A percentile compares a stretch with the other conserved stretches of the same genome.
Conservation (phyloP, 768 basidiomycete genomes). For the Trametes villosa region DNA sequence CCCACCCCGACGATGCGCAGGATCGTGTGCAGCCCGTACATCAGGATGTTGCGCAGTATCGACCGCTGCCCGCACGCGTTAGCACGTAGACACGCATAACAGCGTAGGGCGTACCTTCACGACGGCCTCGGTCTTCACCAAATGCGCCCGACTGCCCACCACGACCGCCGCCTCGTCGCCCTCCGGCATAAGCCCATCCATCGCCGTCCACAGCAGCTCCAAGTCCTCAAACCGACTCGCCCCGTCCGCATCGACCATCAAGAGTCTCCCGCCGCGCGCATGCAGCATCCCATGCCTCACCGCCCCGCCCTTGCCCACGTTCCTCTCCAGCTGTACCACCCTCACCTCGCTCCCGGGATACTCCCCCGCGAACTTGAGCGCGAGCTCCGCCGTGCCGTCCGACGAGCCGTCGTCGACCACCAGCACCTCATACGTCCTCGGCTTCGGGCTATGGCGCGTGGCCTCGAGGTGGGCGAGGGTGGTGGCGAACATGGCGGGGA, state of each 20-base stretch:
- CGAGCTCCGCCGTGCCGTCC: slow-evolving; percentile 71
- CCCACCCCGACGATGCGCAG: slow-evolving; percentile 88
- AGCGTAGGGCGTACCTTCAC: slow-evolving; percentile 69
- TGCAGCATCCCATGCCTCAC: slow-evolving; percentile 91
- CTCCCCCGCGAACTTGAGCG: slow-evolving; percentile 63
- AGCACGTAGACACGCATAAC: not conserved
- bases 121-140: slow-evolving; percentile 90
- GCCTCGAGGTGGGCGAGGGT: slow-evolving; percentile 68
- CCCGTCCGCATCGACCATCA: slow-evolving; percentile 96
- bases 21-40: slow-evolving; percentile 92
- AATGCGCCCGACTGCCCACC: slow-evolving; percentile 88
- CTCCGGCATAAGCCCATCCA: slow-evolving; percentile 59
- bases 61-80: slow-evolving; percentile 67
- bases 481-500: slow-evolving; percentile 82
- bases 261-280: slow-evolving; percentile 71
- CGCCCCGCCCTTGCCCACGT: slow-evolving; percentile 92
- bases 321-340: slow-evolving; percentile 76
- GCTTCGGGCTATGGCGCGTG: too few species aligned
- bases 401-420: slow-evolving; percentile 90
- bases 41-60: slow-evolving; percentile 84
- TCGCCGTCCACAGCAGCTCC: slow-evolving; percentile 73
- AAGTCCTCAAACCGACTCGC: slow-evolving; percentile 89
- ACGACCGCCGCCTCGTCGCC: slow-evolving; percentile 66
- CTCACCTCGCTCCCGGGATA: slow-evolving; percentile 67
- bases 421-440: slow-evolving; percentile 75